A percentile compares a stretch with the other conserved stretches of the same genome.
phyloP scores from a whole-genome alignment of 108 stramenopile species.

The Cafeteria roenbergensis region DNA sequence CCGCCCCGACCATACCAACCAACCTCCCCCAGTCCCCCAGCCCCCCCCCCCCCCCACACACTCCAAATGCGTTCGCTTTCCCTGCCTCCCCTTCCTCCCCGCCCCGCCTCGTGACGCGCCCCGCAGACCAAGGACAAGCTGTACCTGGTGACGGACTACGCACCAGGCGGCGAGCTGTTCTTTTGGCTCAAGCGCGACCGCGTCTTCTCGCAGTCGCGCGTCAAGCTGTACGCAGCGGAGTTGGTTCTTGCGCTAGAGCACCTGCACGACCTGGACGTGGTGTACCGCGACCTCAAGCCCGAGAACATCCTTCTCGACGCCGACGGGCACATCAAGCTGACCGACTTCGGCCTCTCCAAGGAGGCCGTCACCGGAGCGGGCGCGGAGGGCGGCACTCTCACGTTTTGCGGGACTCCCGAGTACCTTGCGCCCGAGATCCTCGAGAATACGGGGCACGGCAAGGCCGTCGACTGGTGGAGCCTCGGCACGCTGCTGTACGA shows the following conservation, averaged over 20 bases:
- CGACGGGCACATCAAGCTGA: constrained; percentile 25
- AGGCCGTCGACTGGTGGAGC: constrained; percentile 56
- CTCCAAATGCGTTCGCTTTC: no score
- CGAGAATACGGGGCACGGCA: constrained; percentile 45
- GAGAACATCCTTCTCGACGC: constrained; percentile 50
- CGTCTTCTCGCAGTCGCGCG: constrained; percentile 14
- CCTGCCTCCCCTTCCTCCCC: no score
- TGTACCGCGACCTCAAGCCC: constrained; percentile 47
- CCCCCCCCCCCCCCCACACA: no score
- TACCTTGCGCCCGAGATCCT: constrained; percentile 53
- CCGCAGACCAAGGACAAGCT: constrained; percentile 22
- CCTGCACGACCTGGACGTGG: constrained; percentile 32
- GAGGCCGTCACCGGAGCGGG: constrained; percentile 21
- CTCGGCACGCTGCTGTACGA: constrained; percentile 51
- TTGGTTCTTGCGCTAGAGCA: constrained; percentile 35
- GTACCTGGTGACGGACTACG: constrained; percentile 46
- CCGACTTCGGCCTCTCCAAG: constrained; percentile 35
- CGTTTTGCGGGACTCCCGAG: constrained; percentile 51
- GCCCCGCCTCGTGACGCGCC: no score
- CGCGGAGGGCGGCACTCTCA: constrained; percentile 11
- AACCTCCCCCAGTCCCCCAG: no score
- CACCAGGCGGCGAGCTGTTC: constrained; percentile 44
- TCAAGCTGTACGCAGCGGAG: constrained; percentile 36
- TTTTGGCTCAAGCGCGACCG: constrained; percentile 19
- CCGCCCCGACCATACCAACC: no score